Base-by-base conservation (phyloP, 2,329 filamentous ascomycete genomes). In the Aspergillus japonicus region DNA sequence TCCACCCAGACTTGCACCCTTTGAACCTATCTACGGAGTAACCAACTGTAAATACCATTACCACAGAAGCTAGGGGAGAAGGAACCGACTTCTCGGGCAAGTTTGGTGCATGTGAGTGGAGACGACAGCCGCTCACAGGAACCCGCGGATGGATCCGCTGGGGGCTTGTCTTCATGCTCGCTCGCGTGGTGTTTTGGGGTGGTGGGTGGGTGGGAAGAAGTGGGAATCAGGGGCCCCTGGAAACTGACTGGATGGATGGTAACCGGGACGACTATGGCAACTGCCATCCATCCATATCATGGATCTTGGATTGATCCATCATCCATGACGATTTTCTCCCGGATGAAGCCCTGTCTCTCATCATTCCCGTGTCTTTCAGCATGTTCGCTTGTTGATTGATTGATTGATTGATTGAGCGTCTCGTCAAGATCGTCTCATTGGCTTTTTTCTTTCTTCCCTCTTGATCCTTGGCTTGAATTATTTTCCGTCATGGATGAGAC, bases 11-110 rank as follows among this genome's bases (percentile, higher is more conserved):
- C 4, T 23, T 21, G 11, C 16, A 52, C 39, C 39, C 39, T 42
- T 42, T 42, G 39, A 42, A 42, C 39, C 39, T 42, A n/a, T 24
- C 29, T n/a, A 50, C 51, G 19, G 51, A 31, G 58, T 54, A 26
- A 26, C 29, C 52, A 2, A 23, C 23, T 23, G 23, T 23, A 23
- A 23, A 2, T 23, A 52, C 58, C 59, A 64, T 62, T 48, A 14
- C 11, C 14, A 35, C 57, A 62, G 59, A 64, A 68, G 62, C 65
- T 67, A 70, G 64, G 39, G 39, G 16, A n/a, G 16, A n/a, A n/a
- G 39, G 68, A 71, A 71, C 71, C 71, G 65, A 68, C 62, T 69
- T 66, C 63, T 69, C 69, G 70, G 62, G 61, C 64, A 60, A 59
- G 64, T 64, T 65, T 64, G 49, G 60, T 70, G 65, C 67, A 71